phyloP scores from a whole-genome alignment of 805 yeast genomes.

The Cyberlindnera subsufficiens region DNA sequence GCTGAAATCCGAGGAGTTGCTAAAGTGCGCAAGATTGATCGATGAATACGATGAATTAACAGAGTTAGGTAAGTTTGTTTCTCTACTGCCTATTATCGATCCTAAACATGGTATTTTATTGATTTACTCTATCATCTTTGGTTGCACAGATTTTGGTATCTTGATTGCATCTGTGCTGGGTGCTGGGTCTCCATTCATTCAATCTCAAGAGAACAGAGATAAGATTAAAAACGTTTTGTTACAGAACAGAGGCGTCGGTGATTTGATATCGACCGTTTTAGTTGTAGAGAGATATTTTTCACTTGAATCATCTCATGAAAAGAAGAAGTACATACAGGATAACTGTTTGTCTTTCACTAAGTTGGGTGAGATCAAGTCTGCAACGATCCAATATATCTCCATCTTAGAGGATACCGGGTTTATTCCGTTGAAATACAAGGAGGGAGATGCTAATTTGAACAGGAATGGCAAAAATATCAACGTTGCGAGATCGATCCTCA shows the following conservation, averaged over 20 bases:
- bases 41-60: conserved; percentile 47
- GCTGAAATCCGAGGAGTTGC: conserved; percentile 34
- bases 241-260: conserved; percentile 55
- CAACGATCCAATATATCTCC: conserved; percentile 63
- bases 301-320: conserved; percentile 20
- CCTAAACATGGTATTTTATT: conserved; percentile 79
- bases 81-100: conserved; percentile 79
- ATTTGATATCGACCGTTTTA: conserved; percentile 58
- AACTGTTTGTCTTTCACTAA: conserved; percentile 58
- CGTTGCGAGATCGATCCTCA: conserved; percentile 59
- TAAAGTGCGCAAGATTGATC: conserved; percentile 73
- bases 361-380: conserved; percentile 64
- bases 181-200: conserved; percentile 67
- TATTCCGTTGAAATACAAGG: conserved; percentile 47
- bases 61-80: conserved; percentile 71
- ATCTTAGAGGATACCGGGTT: conserved; percentile 77
- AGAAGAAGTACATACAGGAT: conserved; percentile 43
- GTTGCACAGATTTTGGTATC: conserved; percentile 71
- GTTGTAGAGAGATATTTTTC: conserved; percentile 50
- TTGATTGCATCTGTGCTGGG: conserved; percentile 75
- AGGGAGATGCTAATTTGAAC: conserved; percentile 33
- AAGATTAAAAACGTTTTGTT: conserved; percentile 43
- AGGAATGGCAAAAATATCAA: conserved; percentile 44
- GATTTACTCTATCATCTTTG: conserved; percentile 75
- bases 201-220: conserved; percentile 58